Conservation (phyloP, 305 asterid genomes). For the Petunia hybrid region DNA sequence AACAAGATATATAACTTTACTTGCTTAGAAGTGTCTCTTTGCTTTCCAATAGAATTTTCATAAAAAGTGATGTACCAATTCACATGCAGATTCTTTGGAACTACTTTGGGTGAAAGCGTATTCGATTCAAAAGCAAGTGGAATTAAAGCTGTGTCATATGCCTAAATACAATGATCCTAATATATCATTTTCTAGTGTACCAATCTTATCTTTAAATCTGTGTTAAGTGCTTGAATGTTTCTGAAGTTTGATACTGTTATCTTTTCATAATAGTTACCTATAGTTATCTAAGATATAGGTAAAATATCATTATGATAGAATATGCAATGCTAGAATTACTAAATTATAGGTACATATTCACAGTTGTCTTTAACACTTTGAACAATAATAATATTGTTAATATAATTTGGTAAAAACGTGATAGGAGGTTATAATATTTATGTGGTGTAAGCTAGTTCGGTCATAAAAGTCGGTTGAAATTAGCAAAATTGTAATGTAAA, state of each 20-base stretch:
- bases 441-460: neutral
- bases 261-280: no score
- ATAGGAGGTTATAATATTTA: neutral
- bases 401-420: neutral
- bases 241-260: no score
- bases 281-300: no score
- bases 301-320: no score
- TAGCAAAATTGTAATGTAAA: neutral
- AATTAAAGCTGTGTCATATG: neutral
- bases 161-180: neutral
- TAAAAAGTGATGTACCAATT: constrained; percentile 8
- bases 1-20: neutral
- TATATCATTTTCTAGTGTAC: neutral
- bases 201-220: neutral
- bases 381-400: no score
- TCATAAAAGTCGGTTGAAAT: neutral
- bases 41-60: constrained; percentile 14
- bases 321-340: no score
- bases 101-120: constrained; percentile 20
- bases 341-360: neutral
- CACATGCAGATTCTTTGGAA: neutral
- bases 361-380: neutral
- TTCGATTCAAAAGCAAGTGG: constrained; percentile 19
- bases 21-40: neutral
- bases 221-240: no score